Base-by-base conservation (phyloP, 768 basidiomycete species). In the Leccinum obscurum region DNA sequence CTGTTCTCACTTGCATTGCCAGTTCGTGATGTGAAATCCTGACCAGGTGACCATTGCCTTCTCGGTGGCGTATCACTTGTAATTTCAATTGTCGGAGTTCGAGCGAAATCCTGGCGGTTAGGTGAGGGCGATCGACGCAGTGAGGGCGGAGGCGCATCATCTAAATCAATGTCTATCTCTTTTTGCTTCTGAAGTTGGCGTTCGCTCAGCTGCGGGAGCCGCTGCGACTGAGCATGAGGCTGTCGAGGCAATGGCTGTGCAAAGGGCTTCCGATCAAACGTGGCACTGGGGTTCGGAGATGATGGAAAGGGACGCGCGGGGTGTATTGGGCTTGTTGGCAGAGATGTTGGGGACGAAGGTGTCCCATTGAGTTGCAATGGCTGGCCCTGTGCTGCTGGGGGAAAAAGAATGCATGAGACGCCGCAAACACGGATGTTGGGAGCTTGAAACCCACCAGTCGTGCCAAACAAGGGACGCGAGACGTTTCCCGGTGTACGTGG, bases 71-170 rank as follows among this genome's bases (percentile, higher is more conserved):
- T 62, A 60, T 70, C 70, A 14, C 58, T 67, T 3, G 55, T 70
- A 59, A 68, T 76, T 71, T 61, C 75, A 60, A 65, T 74, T 70
- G 37, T 72, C 59, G 63, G 70, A 66, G 57, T 64, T 61, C 56
- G 62, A 11, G 60, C 3, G 8, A 66, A 50, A 15, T 52, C 59
- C 34, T 65, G 67, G 24, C 61, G 65, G 53, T 62, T 60, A 24
- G 69, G 70, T 15, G 69, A 70, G 28, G 76, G 77, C 3, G 77
- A 75, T 26, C 76, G 72, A 50, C 77, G 75, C 32, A 79, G 61
- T 3, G 78, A 80, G 22, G 73, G 77, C 4, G 78, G 78, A 28
- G 78, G 79, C 35, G 77, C 75, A 68, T 80, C 79, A 59, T 80
- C 78, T 13, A 80, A 64, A 65, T 74, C 71, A n/a, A 80, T 68